Evolutionary conservation across 2,329 filamentous ascomycete species (phyloP), one percentile per base, ranked within the genome.

Genomic region (Fonsecaea pedrosoi): DNA sequence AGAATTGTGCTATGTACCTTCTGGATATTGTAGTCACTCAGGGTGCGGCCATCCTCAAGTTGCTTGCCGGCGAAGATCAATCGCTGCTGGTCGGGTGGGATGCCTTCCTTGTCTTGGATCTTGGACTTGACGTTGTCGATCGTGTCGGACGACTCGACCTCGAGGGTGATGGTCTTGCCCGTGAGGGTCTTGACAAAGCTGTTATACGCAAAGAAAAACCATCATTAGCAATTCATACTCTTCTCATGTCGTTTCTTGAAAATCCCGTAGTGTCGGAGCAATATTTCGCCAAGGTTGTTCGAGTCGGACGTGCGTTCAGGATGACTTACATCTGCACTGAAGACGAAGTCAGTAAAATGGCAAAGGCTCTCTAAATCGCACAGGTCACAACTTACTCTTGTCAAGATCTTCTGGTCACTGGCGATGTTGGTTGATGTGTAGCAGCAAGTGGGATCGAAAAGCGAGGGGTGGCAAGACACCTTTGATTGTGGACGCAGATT

Each of bases 111-210:
- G 86, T 97, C 94, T 87, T 97, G 94, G 84, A 98, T 97, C 91
- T 97, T 97, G 86, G 90, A 90, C 90, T 98, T 98, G 85, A 98
- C 94, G 89, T 97, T 98, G 90, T 98, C 94, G 87, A 98, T 98
- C 79, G 94, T 97, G 85, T 98, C 94, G 81, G 89, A 92, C 80
- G 93, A 97, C 90, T 97, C 94, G 82, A 97, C 94, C 90, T 98
- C 94, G 79, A 97, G 91, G 85, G 95, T 98, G 88, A 98, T 97
- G 84, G 94, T 98, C 92, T 98, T 98, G 86, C 95, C 94, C 88
- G 94, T 97, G 81, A 97, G 92, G 89, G 94, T 97, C 91, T 97
- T 98, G 86, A 98, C 94, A 91, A 98, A 98, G 90, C 92, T 96
- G 84, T 75, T 68, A 67, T n/a, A 54, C 37, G 38, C 40, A 53